Conservation (phyloP, 2,329 filamentous ascomycete species). For the Fusarium acutatum region DNA sequence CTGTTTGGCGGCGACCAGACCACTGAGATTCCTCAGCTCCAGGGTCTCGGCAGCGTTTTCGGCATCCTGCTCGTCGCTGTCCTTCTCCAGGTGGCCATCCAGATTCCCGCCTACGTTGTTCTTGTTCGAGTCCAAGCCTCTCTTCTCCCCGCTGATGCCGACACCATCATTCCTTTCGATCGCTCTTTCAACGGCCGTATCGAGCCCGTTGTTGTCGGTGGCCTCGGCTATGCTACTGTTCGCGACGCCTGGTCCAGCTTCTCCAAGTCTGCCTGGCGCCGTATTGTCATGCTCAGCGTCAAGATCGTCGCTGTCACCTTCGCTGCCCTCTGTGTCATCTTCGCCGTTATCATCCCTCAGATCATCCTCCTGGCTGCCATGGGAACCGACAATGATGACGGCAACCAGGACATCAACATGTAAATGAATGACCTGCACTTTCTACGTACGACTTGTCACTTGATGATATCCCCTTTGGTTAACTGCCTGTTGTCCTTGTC, state of each 20-base stretch:
- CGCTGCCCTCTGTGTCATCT: slow-evolving; percentile 56
- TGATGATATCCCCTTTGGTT: not conserved
- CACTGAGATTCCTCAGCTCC: slow-evolving; percentile 45
- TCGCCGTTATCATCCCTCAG: slow-evolving; percentile 61
- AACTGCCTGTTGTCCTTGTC: not conserved
- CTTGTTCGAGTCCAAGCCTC: slow-evolving; percentile 87
- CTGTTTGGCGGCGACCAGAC: slow-evolving; percentile 56
- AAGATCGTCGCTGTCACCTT: slow-evolving; percentile 72
- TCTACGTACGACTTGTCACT: not conserved
- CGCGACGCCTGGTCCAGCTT: slow-evolving; percentile 83
- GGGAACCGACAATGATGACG: slow-evolving; percentile 1
- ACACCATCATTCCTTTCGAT: slow-evolving; percentile 91
- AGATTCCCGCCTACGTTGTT: slow-evolving; percentile 79
- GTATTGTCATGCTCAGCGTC: slow-evolving; percentile 77
- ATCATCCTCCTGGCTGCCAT: slow-evolving; percentile 51
- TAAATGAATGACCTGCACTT: not conserved
- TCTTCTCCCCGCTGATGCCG: slow-evolving; percentile 80
- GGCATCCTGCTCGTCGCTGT: slow-evolving; percentile 57
- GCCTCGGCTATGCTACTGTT: slow-evolving; percentile 75
- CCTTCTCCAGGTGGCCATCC: slow-evolving; percentile 66
- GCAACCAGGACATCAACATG: slow-evolving; percentile 2
- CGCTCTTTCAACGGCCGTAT: slow-evolving; percentile 83
- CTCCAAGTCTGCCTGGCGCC: slow-evolving; percentile 73
- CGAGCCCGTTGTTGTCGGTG: slow-evolving; percentile 76
- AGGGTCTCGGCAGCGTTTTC: slow-evolving; percentile 53